Percentiles rank a stretch among this genome's conserved stretches.
Evolutionary conservation across 129 eudicot species (phyloP).

Genomic region (Logfia minima): DNA sequence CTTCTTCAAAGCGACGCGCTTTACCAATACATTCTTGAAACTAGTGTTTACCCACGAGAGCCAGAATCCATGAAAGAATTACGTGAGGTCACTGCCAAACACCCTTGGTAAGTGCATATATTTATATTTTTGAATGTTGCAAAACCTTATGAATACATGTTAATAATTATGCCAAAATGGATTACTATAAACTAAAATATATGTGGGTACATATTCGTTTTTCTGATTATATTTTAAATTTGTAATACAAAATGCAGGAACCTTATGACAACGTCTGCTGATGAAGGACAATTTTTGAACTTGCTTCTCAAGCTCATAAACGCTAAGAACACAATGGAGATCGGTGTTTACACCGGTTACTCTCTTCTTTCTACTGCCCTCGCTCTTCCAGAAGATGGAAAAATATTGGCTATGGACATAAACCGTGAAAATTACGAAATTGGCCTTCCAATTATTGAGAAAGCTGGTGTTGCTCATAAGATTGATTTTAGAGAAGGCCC

Average conservation of each 20-base stretch:
- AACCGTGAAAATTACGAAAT: slow-evolving; percentile 26
- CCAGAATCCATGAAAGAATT: slow-evolving; percentile 62
- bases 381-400: slow-evolving; percentile 48
- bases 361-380: slow-evolving; percentile 58
- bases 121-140: neutral
- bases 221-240: slow-evolving; percentile 1
- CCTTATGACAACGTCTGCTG: slow-evolving; percentile 57
- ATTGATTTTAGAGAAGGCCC: slow-evolving; percentile 29
- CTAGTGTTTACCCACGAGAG: slow-evolving; percentile 59
- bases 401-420: slow-evolving; percentile 30
- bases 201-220: slow-evolving; percentile 22
- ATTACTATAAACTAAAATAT: too few species aligned
- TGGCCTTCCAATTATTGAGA: slow-evolving; percentile 26
- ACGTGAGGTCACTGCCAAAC: slow-evolving; percentile 55
- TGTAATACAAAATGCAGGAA: slow-evolving; percentile 34
- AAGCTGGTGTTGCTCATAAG: slow-evolving; percentile 28
- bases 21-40: slow-evolving; percentile 58
- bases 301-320: slow-evolving; percentile 49
- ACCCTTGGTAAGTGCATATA: slow-evolving; percentile 40
- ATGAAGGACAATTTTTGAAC: slow-evolving; percentile 56
- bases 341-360: slow-evolving; percentile 48
- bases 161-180: too few species aligned
- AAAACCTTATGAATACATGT: too few species aligned
- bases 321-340: slow-evolving; percentile 50
- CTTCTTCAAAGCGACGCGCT: slow-evolving; percentile 61